These are phyloP conservation scores for Royoungia palumana DNA, from an alignment of 768 basidiomycete genomes.

Conservation along the genomic window DNA sequence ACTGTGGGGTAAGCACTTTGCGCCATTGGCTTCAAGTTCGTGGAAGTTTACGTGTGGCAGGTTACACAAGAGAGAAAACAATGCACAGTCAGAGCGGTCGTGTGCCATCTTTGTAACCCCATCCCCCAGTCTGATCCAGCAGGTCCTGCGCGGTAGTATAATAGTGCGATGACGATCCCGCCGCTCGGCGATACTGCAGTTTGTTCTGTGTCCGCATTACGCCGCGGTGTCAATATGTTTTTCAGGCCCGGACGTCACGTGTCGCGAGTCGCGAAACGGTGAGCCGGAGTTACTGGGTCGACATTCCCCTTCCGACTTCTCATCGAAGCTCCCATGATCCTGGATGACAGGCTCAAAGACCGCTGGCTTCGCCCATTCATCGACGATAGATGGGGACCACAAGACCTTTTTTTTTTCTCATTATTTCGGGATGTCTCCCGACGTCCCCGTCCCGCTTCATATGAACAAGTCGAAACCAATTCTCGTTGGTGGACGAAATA, in stretches of 20 bases:
- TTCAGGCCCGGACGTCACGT: not conserved
- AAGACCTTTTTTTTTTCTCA: not conserved
- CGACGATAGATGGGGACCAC: not conserved
- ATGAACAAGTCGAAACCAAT: not conserved
- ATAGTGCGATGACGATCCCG: not conserved
- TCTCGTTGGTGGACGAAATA: not conserved
- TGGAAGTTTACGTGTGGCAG: not conserved
- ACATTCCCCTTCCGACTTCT: not conserved
- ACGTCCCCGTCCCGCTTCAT: not conserved
- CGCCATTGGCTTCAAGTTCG: conserved; percentile 17
- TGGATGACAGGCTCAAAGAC: not conserved
- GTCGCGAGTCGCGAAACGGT: conserved; percentile 1
- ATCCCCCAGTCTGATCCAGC: no score
- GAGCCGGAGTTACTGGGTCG: conserved; percentile 2
- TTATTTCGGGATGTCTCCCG: conserved; percentile 2
- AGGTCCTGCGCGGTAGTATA: not conserved
- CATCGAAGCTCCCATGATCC: conserved; percentile 1
- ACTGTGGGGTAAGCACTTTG: conserved; percentile 25
- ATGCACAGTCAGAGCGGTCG: not conserved
- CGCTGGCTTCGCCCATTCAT: not conserved
- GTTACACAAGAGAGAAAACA: not conserved
- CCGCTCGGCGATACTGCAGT: not conserved
- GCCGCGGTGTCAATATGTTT: not conserved
- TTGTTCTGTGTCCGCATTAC: not conserved
- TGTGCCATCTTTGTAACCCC: not conserved